A percentile compares a stretch with the other conserved stretches of the same genome.
phyloP scores from a whole-genome alignment of 23 red algal genomes.

The Chondrus crispus region DNA sequence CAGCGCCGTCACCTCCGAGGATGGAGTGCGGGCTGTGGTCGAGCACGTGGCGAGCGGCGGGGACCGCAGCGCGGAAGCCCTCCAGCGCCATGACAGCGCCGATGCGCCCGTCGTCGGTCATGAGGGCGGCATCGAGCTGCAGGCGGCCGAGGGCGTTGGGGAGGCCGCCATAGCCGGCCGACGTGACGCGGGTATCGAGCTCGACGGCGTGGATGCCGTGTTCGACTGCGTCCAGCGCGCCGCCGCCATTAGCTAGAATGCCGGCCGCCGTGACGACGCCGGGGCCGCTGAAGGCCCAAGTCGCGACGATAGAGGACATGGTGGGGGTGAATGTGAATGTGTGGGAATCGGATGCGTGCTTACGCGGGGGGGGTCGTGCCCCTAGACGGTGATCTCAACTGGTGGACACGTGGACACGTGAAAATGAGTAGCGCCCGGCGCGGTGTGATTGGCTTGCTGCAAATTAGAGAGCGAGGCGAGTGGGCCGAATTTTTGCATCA shows the following conservation, averaged over 20 bases:
- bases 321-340: background rate
- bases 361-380: no score
- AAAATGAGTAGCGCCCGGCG: no score
- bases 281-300: conserved; percentile 32
- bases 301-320: conserved; percentile 38
- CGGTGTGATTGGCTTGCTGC: no score
- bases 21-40: conserved; percentile 48
- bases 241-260: background rate
- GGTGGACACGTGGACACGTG: no score
- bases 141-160: conserved; percentile 69
- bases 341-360: no score
- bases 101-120: conserved; percentile 23
- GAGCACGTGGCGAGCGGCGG: conserved; percentile 60
- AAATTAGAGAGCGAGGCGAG: no score
- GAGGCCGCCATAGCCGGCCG: conserved; percentile 91
- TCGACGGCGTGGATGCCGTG: conserved; percentile 72
- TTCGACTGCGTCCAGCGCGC: conserved; percentile 43
- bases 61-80: conserved; percentile 61
- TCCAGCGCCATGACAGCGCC: conserved; percentile 76
- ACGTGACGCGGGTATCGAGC: conserved; percentile 60
- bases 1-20: conserved; percentile 66
- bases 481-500: no score
- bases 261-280: conserved; percentile 2
- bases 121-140: conserved; percentile 82
- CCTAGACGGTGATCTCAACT: no score